Percentiles rank a stretch among this genome's conserved stretches.
Conservation (phyloP, 192 early-diverging fungal genomes). For the Backusella parvicylindrica region DNA sequence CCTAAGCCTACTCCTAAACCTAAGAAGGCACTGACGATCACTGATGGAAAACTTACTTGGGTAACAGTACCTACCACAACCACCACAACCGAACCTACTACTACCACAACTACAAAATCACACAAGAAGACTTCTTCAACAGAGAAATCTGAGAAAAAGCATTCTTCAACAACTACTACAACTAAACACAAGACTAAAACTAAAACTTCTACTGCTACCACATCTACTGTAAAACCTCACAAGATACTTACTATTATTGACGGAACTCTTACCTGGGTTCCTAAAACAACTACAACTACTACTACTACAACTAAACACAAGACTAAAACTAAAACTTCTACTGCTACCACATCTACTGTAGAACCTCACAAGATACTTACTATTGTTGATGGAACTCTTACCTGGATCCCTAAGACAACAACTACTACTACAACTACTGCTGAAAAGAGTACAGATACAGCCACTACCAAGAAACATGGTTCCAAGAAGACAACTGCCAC, state of each 20-base stretch:
- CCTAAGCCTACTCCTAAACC: neutral
- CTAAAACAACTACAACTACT: neutral
- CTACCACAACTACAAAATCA: neutral
- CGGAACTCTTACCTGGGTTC: neutral
- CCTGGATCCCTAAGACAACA: neutral
- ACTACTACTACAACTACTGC: neutral
- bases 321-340: neutral
- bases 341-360: neutral
- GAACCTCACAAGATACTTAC: neutral
- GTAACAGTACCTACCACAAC: neutral
- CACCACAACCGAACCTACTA: neutral
- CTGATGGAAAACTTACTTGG: neutral
- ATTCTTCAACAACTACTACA: conserved; percentile 3
- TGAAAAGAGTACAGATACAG: neutral
- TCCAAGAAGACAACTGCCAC: neutral
- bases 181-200: neutral
- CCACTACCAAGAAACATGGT: neutral
- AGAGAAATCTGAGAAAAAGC: neutral
- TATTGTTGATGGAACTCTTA: neutral
- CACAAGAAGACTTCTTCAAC: neutral
- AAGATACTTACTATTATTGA: neutral
- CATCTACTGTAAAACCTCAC: neutral
- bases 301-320: neutral
- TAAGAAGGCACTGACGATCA: neutral
- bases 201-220: neutral